Percentiles rank a stretch among this genome's conserved stretches.
Conservation (phyloP, 2,329 filamentous ascomycete genomes). For the Sarocladium kiliense region DNA sequence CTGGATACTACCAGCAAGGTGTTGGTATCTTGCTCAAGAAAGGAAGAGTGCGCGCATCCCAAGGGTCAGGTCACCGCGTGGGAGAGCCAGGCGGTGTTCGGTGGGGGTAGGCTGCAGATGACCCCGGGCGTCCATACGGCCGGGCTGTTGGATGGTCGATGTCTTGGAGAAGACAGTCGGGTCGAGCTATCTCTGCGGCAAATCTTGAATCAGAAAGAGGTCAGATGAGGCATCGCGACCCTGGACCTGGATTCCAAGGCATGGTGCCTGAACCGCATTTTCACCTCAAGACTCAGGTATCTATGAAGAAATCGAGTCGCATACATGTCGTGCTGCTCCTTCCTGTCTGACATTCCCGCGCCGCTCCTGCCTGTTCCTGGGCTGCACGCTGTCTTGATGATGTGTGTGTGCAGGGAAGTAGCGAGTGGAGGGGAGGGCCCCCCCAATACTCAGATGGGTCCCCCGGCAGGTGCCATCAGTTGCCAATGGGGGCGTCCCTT, state of each 20-base stretch:
- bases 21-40: too few species aligned
- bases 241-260: too few species aligned
- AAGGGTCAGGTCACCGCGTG: neutral
- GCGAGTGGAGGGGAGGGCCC: neutral
- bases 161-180: neutral
- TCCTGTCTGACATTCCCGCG: neutral
- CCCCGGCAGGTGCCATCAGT: neutral
- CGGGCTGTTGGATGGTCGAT: neutral
- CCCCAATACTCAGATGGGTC: neutral
- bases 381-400: neutral
- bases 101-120: constrained; percentile 5
- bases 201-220: neutral
- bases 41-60: too few species aligned
- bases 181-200: neutral
- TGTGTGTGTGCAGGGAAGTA: neutral
- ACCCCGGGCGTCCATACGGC: neutral
- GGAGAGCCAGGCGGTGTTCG: neutral
- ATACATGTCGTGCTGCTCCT: neutral
- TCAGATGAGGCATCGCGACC: neutral
- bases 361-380: constrained; percentile 4
- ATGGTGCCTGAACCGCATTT: too few species aligned
- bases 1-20: too few species aligned
- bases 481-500: constrained; percentile 1
- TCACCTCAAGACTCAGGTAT: too few species aligned
- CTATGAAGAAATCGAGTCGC: too few species aligned